These are phyloP conservation scores for Talaromyces sp. DNA, from an alignment of 2,329 filamentous ascomycete species.

Conservation along the genomic window DNA sequence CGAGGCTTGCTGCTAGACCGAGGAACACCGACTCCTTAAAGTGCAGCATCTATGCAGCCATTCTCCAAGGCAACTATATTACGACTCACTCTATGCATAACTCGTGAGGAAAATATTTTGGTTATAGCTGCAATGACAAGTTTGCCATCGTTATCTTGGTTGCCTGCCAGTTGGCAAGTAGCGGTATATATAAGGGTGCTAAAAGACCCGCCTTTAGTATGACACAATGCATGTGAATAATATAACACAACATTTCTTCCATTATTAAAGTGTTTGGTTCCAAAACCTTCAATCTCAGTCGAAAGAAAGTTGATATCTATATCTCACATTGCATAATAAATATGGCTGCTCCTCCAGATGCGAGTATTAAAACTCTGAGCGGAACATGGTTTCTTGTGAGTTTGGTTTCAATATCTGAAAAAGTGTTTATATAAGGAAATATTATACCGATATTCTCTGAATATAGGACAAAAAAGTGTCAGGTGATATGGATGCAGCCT, in stretches of 20 bases:
- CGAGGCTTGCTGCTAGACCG: neutral
- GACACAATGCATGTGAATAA: no score
- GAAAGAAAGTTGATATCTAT: neutral
- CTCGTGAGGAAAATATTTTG: neutral
- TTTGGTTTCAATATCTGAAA: neutral
- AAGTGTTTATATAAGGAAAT: neutral
- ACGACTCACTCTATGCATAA: neutral
- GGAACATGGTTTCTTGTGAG: neutral
- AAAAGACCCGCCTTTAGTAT: neutral
- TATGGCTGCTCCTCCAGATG: neutral
- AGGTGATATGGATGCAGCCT: neutral
- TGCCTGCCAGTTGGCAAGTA: neutral
- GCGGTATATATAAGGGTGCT: neutral
- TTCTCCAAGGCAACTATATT: neutral
- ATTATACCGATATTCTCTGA: neutral
- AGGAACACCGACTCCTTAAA: neutral
- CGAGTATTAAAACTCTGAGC: neutral
- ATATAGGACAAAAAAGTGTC: neutral
- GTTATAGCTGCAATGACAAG: neutral
- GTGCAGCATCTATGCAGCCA: neutral
- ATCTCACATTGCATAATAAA: neutral
- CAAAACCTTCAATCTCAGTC: neutral
- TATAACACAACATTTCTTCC: neutral
- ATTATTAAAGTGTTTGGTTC: neutral
- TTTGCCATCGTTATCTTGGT: neutral